Percentiles rank a stretch among this genome's conserved stretches.
Conservation (phyloP, 768 basidiomycete species). For the Phaeotremella skinneri region DNA sequence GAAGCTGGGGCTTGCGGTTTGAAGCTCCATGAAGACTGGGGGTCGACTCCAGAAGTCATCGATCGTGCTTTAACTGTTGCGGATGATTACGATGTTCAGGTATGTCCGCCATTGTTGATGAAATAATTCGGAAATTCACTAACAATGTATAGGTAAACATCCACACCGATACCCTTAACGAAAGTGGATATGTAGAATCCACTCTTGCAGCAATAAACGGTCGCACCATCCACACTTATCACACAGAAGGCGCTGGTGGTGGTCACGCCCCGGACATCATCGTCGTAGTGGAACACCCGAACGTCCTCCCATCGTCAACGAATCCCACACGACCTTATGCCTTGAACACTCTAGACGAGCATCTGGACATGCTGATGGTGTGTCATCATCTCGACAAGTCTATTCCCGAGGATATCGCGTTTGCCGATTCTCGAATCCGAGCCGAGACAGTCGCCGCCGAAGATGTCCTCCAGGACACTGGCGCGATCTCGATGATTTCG, state of each 20-base stretch:
- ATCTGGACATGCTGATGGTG: constrained; percentile 99
- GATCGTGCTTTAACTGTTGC: constrained; percentile 71
- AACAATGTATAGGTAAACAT: constrained; percentile 72
- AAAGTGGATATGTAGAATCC: constrained; percentile 94
- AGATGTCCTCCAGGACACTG: constrained; percentile 86
- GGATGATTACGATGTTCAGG: constrained; percentile 92
- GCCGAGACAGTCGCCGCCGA: constrained; percentile 97
- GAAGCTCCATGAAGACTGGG: constrained; percentile 99
- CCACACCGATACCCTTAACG: constrained; percentile 95
- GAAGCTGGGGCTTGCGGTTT: constrained; percentile 80
- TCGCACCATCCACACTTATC: constrained; percentile 94
- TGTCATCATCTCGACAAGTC: constrained; percentile 90
- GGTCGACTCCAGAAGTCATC: constrained; percentile 80
- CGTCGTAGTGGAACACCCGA: constrained; percentile 82
- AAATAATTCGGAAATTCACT: no score
- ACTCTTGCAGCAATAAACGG: constrained; percentile 86
- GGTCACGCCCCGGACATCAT: constrained; percentile 99
- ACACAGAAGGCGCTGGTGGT: constrained; percentile 93
- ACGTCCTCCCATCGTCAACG: constrained; percentile 93
- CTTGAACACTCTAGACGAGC: constrained; percentile 89
- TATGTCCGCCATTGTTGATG: constrained; percentile 50
- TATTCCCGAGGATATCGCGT: constrained; percentile 90
- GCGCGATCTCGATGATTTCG: constrained; percentile 94
- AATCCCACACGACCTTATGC: constrained; percentile 94
- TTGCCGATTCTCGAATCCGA: constrained; percentile 95